phyloP scores from a whole-genome alignment of 306 rosid genomes.

The Sechiopsis laciniata region DNA sequence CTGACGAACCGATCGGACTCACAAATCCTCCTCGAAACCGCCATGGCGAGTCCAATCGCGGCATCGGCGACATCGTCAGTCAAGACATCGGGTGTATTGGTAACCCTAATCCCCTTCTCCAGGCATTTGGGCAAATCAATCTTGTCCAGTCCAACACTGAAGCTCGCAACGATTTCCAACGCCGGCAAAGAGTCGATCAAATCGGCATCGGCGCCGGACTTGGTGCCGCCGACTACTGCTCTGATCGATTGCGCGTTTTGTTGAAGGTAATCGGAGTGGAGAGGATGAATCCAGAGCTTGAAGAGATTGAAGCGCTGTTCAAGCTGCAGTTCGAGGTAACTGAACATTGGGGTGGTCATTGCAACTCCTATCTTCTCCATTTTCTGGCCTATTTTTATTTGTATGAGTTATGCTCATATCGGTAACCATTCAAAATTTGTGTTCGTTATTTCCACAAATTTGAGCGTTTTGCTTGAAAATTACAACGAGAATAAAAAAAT shows the following conservation, averaged over 20 bases:
- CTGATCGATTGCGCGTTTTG: slow-evolving; percentile 32
- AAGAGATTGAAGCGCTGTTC: slow-evolving; percentile 47
- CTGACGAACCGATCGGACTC: slow-evolving; percentile 38
- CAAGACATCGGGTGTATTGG: slow-evolving; percentile 64
- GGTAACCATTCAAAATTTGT: too few species aligned
- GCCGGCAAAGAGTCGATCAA: slow-evolving; percentile 45
- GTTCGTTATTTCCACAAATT: too few species aligned
- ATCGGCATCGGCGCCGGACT: slow-evolving; percentile 40
- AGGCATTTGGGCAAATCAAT: slow-evolving; percentile 46
- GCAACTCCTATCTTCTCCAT: slow-evolving; percentile 32
- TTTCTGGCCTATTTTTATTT: too few species aligned
- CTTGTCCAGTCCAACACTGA: slow-evolving; percentile 61
- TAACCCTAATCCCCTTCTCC: slow-evolving; percentile 44
- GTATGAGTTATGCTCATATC: too few species aligned
- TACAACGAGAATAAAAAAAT: too few species aligned
- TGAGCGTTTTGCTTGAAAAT: too few species aligned
- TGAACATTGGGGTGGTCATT: slow-evolving; percentile 38
- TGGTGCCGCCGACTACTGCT: slow-evolving; percentile 38
- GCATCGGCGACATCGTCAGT: slow-evolving; percentile 70
- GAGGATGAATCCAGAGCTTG: slow-evolving; percentile 41
- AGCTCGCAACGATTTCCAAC: slow-evolving; percentile 48
- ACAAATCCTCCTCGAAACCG: slow-evolving; percentile 39
- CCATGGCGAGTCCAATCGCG: slow-evolving; percentile 48
- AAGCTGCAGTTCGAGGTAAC: slow-evolving; percentile 40
- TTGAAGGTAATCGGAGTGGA: slow-evolving; percentile 24